Conservation (phyloP, 1,284 basidiomycete species). For the Crucibulum cyathiforme region DNA sequence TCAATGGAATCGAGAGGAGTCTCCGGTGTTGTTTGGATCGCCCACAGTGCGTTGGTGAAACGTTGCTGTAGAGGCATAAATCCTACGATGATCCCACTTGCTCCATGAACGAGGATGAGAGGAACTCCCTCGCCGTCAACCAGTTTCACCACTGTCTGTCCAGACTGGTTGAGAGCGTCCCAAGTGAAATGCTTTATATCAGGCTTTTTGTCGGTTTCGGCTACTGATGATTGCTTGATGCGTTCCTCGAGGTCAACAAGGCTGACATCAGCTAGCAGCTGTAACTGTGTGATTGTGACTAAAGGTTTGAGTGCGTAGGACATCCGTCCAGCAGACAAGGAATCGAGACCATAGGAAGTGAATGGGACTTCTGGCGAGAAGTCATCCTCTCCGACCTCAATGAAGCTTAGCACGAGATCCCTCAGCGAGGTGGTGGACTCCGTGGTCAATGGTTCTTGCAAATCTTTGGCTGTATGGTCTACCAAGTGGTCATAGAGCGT, state of each 20-base stretch:
- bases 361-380: constrained; percentile 8
- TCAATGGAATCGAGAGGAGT: not conserved
- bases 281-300: constrained; percentile 7
- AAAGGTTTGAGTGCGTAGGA: constrained; percentile 8
- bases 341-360: constrained; percentile 13
- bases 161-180: not conserved
- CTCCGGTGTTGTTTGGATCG: not conserved
- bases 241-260: not conserved
- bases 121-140: not conserved
- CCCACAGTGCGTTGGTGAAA: not conserved
- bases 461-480: too few relatives aligned
- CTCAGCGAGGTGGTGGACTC: not conserved
- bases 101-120: not conserved
- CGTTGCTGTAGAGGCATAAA: not conserved
- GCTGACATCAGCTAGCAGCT: constrained; percentile 2
- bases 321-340: constrained; percentile 6
- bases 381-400: constrained; percentile 3
- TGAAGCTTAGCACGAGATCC: not conserved
- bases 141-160: not conserved
- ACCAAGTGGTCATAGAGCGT: not conserved
- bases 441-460: not conserved
- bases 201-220: too few relatives aligned
- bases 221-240: too few relatives aligned
- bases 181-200: not conserved
- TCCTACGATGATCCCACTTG: not conserved